These are phyloP conservation scores for Linnemannia hyalina DNA, from an alignment of 192 early-diverging fungal species.

Conservation along the genomic window DNA sequence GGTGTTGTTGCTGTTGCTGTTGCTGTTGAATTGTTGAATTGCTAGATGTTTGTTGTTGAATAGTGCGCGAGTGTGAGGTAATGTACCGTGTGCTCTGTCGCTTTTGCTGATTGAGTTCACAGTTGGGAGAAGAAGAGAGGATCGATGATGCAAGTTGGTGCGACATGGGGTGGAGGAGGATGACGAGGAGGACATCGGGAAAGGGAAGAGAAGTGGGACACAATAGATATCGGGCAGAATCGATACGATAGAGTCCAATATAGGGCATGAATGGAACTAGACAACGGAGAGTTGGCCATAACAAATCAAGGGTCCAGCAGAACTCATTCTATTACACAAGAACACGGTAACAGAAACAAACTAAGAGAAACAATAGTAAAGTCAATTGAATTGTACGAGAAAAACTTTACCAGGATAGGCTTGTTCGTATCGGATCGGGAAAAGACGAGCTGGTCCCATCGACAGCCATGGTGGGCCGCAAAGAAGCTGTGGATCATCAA, in stretches of 20 bases:
- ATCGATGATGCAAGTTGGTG: slow-evolving; percentile 2
- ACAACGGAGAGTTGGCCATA: neutral
- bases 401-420: slow-evolving; percentile 45
- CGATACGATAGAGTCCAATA: neutral
- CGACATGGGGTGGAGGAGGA: neutral
- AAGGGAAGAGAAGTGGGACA: neutral
- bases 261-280: neutral
- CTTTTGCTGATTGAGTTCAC: neutral
- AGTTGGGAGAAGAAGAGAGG: neutral
- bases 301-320: neutral
- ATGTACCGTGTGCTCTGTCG: neutral
- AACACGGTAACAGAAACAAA: too few relatives aligned
- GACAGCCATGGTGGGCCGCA: slow-evolving; percentile 27
- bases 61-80: too few relatives aligned
- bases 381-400: neutral
- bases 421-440: slow-evolving; percentile 41
- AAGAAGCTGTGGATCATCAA: slow-evolving; percentile 55
- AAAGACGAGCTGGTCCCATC: slow-evolving; percentile 45
- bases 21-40: neutral
- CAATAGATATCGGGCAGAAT: neutral
- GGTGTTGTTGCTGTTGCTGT: neutral
- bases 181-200: neutral
- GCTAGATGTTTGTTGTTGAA: neutral
- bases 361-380: neutral
- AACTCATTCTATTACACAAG: slow-evolving; percentile 16